Base-by-base conservation (phyloP, 345 rosid species). In the Ceriops tagal region DNA sequence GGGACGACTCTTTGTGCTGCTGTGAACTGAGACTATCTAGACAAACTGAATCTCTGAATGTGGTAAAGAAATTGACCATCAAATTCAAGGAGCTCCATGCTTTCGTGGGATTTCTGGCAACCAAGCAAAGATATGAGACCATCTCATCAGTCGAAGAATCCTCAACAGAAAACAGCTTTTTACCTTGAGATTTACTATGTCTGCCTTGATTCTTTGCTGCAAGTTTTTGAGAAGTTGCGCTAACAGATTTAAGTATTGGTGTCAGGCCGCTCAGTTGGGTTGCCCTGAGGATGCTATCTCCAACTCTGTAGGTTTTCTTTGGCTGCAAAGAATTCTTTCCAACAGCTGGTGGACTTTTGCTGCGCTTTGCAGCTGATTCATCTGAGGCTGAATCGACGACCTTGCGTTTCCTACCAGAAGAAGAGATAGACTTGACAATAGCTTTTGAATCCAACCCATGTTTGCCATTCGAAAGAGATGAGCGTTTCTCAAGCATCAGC, bases 321-420 rank as follows among this genome's bases (percentile, higher is more conserved):
- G 58, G 35, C 65, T 78, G 76, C 28, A 59, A 59, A 58, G 84
- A 78, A 52, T 75, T 76, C 46, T 61, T 31, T 56, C 53, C 71
- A 37, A 62, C 71, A 55, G 46, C 76, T 20, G 53, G 21, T 63
- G 87, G 61, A 59, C 18, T 55, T 49, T 78, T 78, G 56, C 56
- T 59, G 68, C 67, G 76, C 62, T 71, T 78, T 69, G 67, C 51
- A 43, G 46, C 74, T 8, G 73, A 75, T 34, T 72, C 60, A 75
- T 80, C 66, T 20, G 65, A 68, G 61, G 55, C 43, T 39, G 81
- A 28, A 71, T 68, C 83, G 58, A 70, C 77, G 26, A 52, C 73
- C 79, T 83, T 79, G 52, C 83, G 71, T 76, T 86, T 90, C 80
- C 80, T 75, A 30, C 70, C 66, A 1, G 69, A 58, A 64, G 75